Evolutionary conservation across 1,284 basidiomycete genomes (phyloP), one percentile per base, ranked within the genome.

Genomic region (Melampsora americana): DNA sequence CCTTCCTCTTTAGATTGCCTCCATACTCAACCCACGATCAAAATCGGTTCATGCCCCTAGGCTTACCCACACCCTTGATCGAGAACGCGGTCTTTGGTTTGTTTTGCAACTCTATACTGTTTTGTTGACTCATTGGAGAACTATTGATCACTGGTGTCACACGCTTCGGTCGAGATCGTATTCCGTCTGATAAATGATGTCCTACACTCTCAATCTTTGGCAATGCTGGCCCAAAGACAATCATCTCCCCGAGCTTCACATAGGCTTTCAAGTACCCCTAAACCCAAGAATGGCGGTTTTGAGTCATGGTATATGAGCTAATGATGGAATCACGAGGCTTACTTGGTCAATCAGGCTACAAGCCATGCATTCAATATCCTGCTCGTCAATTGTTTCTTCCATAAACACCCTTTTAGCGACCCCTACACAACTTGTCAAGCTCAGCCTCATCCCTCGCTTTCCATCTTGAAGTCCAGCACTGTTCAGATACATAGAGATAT

Each of bases 261-360:
- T 74, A 74, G 26, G 71, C 71, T 66, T 28, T 35, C 3, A 74
- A 23, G 39, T 74, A 74, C 32, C 71, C 71, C 71, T 74, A 30
- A 28, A n/a, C 28, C 23, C 39, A 28, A 5, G 4, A 70, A 26
- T 16, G 42, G 12, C 59, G 56, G n/a, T 61, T 70, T n/a, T 26
- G 5, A 35, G 35, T 35, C 9, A 35, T 20, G 3, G 12, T 4
- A 26, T 5, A 20, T 53, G 5, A 53, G 60, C 30, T 39, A 28
- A 48, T n/a, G n/a, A 35, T 18, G 14, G 26, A 23, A 35, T 74
- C 35, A 26, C 5, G 30, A 2, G 26, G 76, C 80, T 56, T 46
- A 82, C 81, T 78, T 83, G 83, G 64, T 84, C 84, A 75, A 84
- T 81, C 56, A 85, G 77, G 44, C 81, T 82, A 1, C 81, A 81